Evolutionary conservation across 306 rosid species (phyloP).

Genomic region (Lathyrus oleraceus): DNA sequence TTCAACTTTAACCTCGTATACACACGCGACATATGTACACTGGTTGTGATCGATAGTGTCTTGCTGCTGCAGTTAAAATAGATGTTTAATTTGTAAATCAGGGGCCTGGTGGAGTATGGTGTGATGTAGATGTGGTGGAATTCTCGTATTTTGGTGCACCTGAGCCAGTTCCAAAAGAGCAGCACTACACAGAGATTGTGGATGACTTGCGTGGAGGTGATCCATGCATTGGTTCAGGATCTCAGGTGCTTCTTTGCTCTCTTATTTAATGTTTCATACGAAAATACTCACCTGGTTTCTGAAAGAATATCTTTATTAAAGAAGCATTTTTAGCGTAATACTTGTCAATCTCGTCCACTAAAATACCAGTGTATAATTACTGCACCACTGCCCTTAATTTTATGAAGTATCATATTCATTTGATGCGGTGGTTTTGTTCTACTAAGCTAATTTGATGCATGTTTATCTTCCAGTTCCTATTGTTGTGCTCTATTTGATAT

Average conservation of each 20-base stretch:
- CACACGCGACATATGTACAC: background rate
- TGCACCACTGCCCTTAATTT: conserved; percentile 1
- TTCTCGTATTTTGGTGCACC: conserved; percentile 98
- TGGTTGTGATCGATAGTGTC: conserved; percentile 1
- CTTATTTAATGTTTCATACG: conserved; percentile 15
- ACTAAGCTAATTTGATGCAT: conserved; percentile 1
- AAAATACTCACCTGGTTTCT: conserved; percentile 1
- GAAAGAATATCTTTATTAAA: conserved; percentile 18
- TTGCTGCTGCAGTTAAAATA: conserved; percentile 16
- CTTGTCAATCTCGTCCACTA: conserved; percentile 1
- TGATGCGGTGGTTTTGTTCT: conserved; percentile 2
- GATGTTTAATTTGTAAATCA: conserved; percentile 46
- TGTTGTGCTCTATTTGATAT: conserved; percentile 27
- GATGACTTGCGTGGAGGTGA: conserved; percentile 98
- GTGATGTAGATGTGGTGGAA: conserved; percentile 98
- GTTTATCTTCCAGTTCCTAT: conserved; percentile 7
- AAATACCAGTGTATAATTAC: background rate
- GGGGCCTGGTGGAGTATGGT: conserved; percentile 99
- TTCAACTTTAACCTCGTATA: conserved; percentile 25
- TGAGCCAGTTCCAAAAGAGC: conserved; percentile 97
- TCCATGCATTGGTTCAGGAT: conserved; percentile 92
- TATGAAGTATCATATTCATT: background rate
- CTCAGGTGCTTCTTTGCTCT: conserved; percentile 68
- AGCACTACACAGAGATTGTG: conserved; percentile 83
- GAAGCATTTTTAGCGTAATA: conserved; percentile 8